Conservation (phyloP, 2,329 filamentous ascomycete genomes). For the Dendrostoma leiphaemia region DNA sequence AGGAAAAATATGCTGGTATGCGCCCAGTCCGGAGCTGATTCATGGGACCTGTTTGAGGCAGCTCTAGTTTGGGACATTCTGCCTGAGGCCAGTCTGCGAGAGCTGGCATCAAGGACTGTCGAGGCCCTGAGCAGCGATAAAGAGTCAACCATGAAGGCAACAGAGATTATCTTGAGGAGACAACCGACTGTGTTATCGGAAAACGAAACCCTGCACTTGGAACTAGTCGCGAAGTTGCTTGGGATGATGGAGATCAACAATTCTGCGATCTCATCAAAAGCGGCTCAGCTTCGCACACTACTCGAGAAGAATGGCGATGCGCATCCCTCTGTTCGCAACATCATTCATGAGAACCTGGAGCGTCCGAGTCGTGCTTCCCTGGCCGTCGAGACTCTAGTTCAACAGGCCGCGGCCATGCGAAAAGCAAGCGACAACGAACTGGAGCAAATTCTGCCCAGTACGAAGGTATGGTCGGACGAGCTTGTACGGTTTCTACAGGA, state of each 20-base stretch:
- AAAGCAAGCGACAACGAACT: slow-evolving; percentile 30
- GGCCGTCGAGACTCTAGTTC: slow-evolving; percentile 51
- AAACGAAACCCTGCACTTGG: slow-evolving; percentile 45
- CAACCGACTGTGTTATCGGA: slow-evolving; percentile 42
- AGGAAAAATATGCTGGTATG: slow-evolving; percentile 38
- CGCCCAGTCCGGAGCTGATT: slow-evolving; percentile 29
- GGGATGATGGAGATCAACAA: slow-evolving; percentile 51
- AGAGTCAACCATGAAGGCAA: slow-evolving; percentile 37
- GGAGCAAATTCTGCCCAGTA: slow-evolving; percentile 60
- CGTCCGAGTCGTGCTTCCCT: slow-evolving; percentile 47
- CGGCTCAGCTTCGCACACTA: slow-evolving; percentile 40
- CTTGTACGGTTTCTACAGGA: slow-evolving; percentile 54
- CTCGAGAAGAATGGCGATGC: slow-evolving; percentile 43
- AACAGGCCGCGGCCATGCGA: slow-evolving; percentile 43
- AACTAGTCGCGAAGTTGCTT: slow-evolving; percentile 51
- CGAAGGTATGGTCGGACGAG: slow-evolving; percentile 63
- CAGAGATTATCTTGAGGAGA: slow-evolving; percentile 48
- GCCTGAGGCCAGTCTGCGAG: slow-evolving; percentile 30
- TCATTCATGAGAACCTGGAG: slow-evolving; percentile 57
- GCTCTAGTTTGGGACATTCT: slow-evolving; percentile 43
- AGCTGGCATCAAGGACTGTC: slow-evolving; percentile 29
- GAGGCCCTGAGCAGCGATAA: slow-evolving; percentile 21
- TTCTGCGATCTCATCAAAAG: slow-evolving; percentile 36
- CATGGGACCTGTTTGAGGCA: slow-evolving; percentile 48
- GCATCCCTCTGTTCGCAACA: slow-evolving; percentile 43